These are phyloP conservation scores for Solanum chmielewskii DNA, from an alignment of 257 asterid genomes.

Conservation along the genomic window DNA sequence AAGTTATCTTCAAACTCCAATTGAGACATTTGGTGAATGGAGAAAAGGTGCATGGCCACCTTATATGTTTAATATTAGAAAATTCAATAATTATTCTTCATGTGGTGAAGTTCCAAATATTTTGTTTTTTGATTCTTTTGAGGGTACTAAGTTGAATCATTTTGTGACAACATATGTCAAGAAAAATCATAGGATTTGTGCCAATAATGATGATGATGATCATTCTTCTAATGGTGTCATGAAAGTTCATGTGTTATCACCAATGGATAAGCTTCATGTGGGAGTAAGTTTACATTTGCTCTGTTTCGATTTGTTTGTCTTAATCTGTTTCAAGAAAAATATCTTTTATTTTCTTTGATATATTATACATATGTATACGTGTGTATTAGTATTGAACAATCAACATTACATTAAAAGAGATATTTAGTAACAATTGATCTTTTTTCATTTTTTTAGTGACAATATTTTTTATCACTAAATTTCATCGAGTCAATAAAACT, in stretches of 20 bases:
- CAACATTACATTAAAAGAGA: not conserved
- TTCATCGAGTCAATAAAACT: no score
- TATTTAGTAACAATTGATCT: not conserved
- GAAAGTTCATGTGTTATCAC: slow-evolving; percentile 8
- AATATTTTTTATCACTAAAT: no score
- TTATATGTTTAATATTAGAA: slow-evolving; percentile 2
- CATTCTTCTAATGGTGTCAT: slow-evolving; percentile 6
- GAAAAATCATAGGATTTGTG: not conserved
- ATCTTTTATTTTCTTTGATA: not conserved
- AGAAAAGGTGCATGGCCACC: slow-evolving; percentile 9
- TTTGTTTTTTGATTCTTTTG: slow-evolving; percentile 6
- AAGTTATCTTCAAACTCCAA: not conserved
- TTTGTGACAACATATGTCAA: slow-evolving; percentile 3
- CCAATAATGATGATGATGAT: not conserved
- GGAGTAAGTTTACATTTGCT: not conserved
- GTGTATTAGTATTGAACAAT: not conserved
- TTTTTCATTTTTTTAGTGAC: not conserved
- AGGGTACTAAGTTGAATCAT: not conserved
- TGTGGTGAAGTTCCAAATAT: slow-evolving; percentile 18
- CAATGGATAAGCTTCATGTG: not conserved
- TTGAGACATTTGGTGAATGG: slow-evolving; percentile 8
- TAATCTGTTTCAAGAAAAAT: not conserved
- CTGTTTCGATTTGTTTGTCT: accelerated
- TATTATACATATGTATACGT: not conserved
- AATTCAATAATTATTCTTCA: not conserved